Evolutionary conservation across 192 early-diverging fungal species (phyloP).

Genomic region (Backusella liffmaniae): DNA sequence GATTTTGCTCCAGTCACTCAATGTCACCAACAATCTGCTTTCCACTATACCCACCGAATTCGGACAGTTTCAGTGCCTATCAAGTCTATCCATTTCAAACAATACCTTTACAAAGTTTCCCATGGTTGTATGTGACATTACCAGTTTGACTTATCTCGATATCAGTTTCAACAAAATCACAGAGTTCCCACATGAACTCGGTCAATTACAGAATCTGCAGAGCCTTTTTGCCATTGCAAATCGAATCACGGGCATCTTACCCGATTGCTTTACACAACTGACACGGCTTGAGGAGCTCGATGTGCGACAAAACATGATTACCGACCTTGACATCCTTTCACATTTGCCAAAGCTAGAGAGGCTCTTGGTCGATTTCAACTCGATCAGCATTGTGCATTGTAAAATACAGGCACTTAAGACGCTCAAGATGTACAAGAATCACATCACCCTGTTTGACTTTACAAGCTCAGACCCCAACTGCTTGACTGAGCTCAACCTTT

Average conservation of each 20-base stretch:
- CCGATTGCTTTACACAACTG: slow-evolving; percentile 57
- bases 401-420: slow-evolving; percentile 52
- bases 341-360: slow-evolving; percentile 59
- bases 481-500: slow-evolving; percentile 54
- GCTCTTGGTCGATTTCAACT: slow-evolving; percentile 71
- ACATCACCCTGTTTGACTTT: slow-evolving; percentile 66
- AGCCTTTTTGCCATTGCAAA: slow-evolving; percentile 74
- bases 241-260: slow-evolving; percentile 66
- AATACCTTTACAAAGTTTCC: slow-evolving; percentile 78
- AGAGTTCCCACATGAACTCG: slow-evolving; percentile 68
- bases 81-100: slow-evolving; percentile 71
- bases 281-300: slow-evolving; percentile 68
- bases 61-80: slow-evolving; percentile 52
- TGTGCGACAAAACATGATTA: slow-evolving; percentile 77
- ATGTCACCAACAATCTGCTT: slow-evolving; percentile 72
- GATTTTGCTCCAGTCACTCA: slow-evolving; percentile 55
- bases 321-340: slow-evolving; percentile 61
- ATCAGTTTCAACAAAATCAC: slow-evolving; percentile 81
- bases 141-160: slow-evolving; percentile 66
- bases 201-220: slow-evolving; percentile 58
- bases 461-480: slow-evolving; percentile 16
- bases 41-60: slow-evolving; percentile 67
- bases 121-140: slow-evolving; percentile 60
- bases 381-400: slow-evolving; percentile 60
- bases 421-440: slow-evolving; percentile 64